Evolutionary conservation across 1,284 basidiomycete species (phyloP).

Genomic region (Stereum hirsutum): DNA sequence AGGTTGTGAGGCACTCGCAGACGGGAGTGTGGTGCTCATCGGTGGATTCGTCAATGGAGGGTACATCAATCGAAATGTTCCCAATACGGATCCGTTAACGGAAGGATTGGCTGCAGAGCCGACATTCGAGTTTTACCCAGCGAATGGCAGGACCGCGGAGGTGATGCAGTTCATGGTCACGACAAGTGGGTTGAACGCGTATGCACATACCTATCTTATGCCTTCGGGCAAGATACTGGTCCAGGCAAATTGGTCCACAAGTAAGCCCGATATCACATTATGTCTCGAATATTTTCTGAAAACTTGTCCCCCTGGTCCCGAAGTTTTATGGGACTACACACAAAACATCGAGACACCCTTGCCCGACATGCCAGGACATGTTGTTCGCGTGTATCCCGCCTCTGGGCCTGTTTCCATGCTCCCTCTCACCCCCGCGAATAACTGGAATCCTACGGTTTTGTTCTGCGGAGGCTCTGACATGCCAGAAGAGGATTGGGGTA

Average conservation of each 20-base stretch:
- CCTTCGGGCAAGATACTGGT: slow-evolving; percentile 79
- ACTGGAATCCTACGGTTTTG: slow-evolving; percentile 77
- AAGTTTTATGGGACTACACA: slow-evolving; percentile 56
- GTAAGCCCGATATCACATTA: slow-evolving; percentile 28
- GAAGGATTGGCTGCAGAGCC: slow-evolving; percentile 62
- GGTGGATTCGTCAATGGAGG: slow-evolving; percentile 82
- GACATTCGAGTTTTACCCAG: slow-evolving; percentile 81
- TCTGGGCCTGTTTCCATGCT: slow-evolving; percentile 88
- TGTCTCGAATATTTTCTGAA: slow-evolving; percentile 10
- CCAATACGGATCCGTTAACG: slow-evolving; percentile 53
- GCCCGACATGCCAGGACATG: slow-evolving; percentile 53
- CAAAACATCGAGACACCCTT: slow-evolving; percentile 53
- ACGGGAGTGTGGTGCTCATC: slow-evolving; percentile 64
- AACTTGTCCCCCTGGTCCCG: background rate
- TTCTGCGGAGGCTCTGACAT: slow-evolving; percentile 90
- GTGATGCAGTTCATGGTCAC: slow-evolving; percentile 72
- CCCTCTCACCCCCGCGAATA: slow-evolving; percentile 83
- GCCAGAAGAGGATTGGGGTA: slow-evolving; percentile 61
- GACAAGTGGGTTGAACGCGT: slow-evolving; percentile 87
- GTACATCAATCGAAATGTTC: slow-evolving; percentile 81
- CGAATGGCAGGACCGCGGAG: slow-evolving; percentile 38
- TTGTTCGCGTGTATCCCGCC: slow-evolving; percentile 86
- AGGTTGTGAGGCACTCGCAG: slow-evolving; percentile 66
- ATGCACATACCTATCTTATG: slow-evolving; percentile 80
- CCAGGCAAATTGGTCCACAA: slow-evolving; percentile 77